Evolutionary conservation across 2,329 filamentous ascomycete genomes (phyloP).

Genomic region (Pseudogymnoascus sp.): DNA sequence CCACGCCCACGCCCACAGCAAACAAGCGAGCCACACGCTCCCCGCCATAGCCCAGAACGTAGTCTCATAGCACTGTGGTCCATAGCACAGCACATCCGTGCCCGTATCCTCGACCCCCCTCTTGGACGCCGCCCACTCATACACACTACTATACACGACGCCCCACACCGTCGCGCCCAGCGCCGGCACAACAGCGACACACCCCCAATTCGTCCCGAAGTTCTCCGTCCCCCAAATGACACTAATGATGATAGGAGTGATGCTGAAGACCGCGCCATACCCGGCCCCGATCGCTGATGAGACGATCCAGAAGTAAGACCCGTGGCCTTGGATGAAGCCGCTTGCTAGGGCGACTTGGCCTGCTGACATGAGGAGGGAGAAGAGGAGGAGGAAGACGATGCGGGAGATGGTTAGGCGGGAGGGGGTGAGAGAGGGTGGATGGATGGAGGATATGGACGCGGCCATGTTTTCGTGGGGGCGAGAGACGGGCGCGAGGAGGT

Average conservation of each 20-base stretch:
- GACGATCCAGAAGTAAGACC: conserved; percentile 75
- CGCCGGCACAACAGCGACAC: conserved; percentile 86
- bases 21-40: conserved; percentile 71
- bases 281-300: conserved; percentile 80
- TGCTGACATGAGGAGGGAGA: conserved; percentile 63
- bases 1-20: conserved; percentile 72
- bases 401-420: conserved; percentile 60
- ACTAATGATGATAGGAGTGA: conserved; percentile 87
- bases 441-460: conserved; percentile 27
- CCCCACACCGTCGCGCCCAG: conserved; percentile 86
- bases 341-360: conserved; percentile 74
- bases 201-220: conserved; percentile 96
- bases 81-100: conserved; percentile 65
- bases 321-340: conserved; percentile 65
- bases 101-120: conserved; percentile 26
- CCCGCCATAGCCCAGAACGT: conserved; percentile 82
- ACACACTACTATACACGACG: conserved; percentile 74
- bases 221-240: conserved; percentile 99
- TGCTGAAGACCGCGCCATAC: conserved; percentile 84
- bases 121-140: conserved; percentile 56
- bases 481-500: conserved; percentile 68
- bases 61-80: conserved; percentile 67
- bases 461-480: conserved; percentile 47
- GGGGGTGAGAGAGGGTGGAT: conserved; percentile 16
- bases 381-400: conserved; percentile 68